A percentile compares a stretch with the other conserved stretches of the same genome.
Evolutionary conservation across 129 eudicot genomes (phyloP).

Genomic region (Pulicaria dysenterica): DNA sequence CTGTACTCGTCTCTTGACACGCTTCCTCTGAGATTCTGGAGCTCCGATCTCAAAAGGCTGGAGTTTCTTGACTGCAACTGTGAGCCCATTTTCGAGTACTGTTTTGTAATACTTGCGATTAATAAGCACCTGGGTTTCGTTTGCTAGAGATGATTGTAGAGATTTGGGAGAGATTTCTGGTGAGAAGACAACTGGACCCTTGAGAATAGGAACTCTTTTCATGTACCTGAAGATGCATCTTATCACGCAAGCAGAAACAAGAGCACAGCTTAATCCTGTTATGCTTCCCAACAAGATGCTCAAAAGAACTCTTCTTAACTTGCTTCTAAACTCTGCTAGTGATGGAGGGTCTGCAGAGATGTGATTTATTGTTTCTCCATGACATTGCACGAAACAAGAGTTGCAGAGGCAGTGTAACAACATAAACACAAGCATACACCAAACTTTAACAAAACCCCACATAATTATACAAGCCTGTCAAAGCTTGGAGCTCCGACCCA

Average conservation of each 20-base stretch:
- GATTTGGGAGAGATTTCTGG: slow-evolving; percentile 64
- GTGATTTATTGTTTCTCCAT: slow-evolving; percentile 16
- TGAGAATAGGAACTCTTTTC: slow-evolving; percentile 60
- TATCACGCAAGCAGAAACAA: slow-evolving; percentile 50
- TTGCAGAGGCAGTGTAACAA: slow-evolving; percentile 28
- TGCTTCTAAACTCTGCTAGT: slow-evolving; percentile 21
- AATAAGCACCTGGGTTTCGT: slow-evolving; percentile 46
- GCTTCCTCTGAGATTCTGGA: slow-evolving; percentile 24
- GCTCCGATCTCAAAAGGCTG: slow-evolving; percentile 37
- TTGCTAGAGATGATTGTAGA: slow-evolving; percentile 62
- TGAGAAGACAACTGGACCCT: slow-evolving; percentile 84
- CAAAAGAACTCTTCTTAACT: slow-evolving; percentile 35
- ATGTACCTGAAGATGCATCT: slow-evolving; percentile 60
- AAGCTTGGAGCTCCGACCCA: no score
- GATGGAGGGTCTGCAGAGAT: slow-evolving; percentile 32
- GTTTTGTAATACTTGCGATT: slow-evolving; percentile 56
- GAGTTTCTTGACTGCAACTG: slow-evolving; percentile 67
- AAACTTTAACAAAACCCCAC: slow-evolving; percentile 2
- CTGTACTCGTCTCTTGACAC: slow-evolving; percentile 47
- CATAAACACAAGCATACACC: slow-evolving; percentile 31
- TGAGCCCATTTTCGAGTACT: slow-evolving; percentile 69
- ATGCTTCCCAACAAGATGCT: slow-evolving; percentile 61
- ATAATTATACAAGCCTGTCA: no score
- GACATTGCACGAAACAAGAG: slow-evolving; percentile 38
- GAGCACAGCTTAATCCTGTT: slow-evolving; percentile 53